These are phyloP conservation scores for Hyparrhenia diplandra DNA, from an alignment of 176 grass and related monocot genomes.

Conservation along the genomic window DNA sequence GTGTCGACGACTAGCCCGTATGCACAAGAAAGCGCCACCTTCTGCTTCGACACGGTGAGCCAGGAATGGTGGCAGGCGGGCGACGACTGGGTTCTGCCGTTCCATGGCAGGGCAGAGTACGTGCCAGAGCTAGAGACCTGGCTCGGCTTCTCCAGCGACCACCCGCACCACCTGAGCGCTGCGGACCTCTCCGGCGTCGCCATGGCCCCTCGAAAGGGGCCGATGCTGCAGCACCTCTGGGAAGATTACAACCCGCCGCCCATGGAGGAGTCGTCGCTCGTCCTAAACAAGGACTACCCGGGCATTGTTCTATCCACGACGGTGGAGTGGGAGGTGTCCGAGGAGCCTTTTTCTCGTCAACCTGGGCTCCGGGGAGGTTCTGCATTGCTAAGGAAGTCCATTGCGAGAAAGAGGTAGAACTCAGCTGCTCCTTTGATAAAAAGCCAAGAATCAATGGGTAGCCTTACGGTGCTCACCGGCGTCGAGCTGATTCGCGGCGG, in stretches of 20 bases:
- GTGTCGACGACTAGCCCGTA: too few relatives aligned
- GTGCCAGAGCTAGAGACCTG: background rate
- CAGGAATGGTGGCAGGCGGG: background rate
- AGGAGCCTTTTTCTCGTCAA: background rate
- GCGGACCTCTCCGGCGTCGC: background rate
- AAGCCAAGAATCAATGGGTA: too few relatives aligned
- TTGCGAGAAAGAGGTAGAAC: background rate
- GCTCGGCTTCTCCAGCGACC: background rate
- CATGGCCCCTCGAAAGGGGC: background rate
- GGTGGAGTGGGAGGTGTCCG: too few relatives aligned
- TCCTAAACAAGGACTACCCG: too few relatives aligned
- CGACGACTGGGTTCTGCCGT: background rate
- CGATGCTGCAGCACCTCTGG: background rate
- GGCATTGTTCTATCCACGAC: too few relatives aligned
- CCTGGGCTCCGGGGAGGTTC: background rate
- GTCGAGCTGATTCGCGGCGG: background rate
- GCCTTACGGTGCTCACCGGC: background rate
- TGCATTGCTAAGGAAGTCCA: background rate
- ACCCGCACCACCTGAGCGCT: background rate
- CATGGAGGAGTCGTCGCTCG: background rate
- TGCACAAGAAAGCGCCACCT: background rate
- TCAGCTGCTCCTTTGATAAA: background rate
- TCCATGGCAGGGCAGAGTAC: background rate
- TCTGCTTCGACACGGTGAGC: background rate
- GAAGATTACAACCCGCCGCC: background rate